Percentiles rank a stretch among this genome's conserved stretches.
Conservation (phyloP, 148 eudicot genomes). For the Vaccinium darrowii region DNA sequence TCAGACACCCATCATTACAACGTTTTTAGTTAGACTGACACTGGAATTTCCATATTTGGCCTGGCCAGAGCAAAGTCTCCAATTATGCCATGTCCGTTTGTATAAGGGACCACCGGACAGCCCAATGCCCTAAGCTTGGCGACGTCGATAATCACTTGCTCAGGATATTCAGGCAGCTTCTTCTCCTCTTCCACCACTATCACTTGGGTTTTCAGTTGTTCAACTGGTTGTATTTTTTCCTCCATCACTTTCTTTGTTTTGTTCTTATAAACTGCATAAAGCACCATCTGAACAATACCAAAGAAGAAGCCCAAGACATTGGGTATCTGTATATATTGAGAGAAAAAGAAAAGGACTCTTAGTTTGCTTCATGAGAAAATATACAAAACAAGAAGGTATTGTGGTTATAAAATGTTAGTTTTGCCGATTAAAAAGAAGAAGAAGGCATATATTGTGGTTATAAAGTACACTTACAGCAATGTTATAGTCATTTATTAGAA, state of each 20-base stretch:
- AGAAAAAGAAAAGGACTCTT: not conserved
- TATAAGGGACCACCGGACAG: constrained; percentile 7
- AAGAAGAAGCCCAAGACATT: constrained; percentile 23
- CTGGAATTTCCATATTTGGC: constrained; percentile 10
- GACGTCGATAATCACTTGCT: constrained; percentile 41
- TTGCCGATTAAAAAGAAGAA: no score
- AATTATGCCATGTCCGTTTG: constrained; percentile 21
- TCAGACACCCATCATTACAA: not conserved
- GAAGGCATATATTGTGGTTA: not conserved
- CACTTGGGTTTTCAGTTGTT: constrained; percentile 7
- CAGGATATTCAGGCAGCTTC: not conserved
- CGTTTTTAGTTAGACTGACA: not conserved
- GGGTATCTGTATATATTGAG: constrained; percentile 14
- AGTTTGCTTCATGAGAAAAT: not conserved
- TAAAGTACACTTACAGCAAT: constrained; percentile 49
- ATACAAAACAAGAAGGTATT: not conserved
- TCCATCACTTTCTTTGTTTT: constrained; percentile 4
- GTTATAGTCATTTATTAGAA: constrained; percentile 53
- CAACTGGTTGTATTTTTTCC: constrained; percentile 3
- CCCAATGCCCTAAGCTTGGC: constrained; percentile 30
- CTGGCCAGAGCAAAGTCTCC: constrained; percentile 12
- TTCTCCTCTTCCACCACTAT: not conserved
- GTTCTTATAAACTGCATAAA: constrained; percentile 18
- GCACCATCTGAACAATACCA: constrained; percentile 20
- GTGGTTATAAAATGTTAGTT: not conserved